Percentiles rank a stretch among this genome's conserved stretches.
Conservation (phyloP, 2,329 filamentous ascomycete genomes). For the Sclerotinia borealis region DNA sequence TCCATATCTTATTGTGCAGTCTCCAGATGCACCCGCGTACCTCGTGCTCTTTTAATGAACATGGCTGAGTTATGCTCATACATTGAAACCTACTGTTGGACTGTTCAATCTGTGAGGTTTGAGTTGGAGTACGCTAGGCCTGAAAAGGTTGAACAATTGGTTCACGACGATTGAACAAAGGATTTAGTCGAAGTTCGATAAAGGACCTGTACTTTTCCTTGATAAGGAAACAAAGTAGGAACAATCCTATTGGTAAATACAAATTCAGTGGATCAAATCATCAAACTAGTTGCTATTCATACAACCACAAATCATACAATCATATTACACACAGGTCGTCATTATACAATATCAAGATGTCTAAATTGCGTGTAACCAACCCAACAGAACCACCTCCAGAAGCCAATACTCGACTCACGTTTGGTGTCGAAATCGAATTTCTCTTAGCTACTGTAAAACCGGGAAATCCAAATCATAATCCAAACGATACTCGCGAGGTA, state of each 20-base stretch:
- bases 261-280: background rate
- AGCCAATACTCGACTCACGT: background rate
- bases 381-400: background rate
- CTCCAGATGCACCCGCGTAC: no score
- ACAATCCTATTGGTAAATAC: background rate
- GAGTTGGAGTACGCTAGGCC: no score
- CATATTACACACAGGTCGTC: background rate
- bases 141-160: no score
- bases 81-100: no score
- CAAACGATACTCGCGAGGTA: background rate
- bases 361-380: no score
- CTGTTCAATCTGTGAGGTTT: no score
- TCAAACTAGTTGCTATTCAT: no score
- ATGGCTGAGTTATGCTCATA: no score
- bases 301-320: no score
- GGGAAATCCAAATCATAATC: background rate
- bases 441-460: background rate
- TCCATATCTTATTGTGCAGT: no score
- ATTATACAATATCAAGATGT: background rate
- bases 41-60: no score
- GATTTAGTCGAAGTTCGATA: background rate
- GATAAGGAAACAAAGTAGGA: background rate
- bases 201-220: background rate
- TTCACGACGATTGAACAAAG: no score
- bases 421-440: slow-evolving; percentile 5